A percentile compares a stretch with the other conserved stretches of the same genome.
Conservation (phyloP, 148 eudicot genomes). For the Vaccinium macrocarpon region DNA sequence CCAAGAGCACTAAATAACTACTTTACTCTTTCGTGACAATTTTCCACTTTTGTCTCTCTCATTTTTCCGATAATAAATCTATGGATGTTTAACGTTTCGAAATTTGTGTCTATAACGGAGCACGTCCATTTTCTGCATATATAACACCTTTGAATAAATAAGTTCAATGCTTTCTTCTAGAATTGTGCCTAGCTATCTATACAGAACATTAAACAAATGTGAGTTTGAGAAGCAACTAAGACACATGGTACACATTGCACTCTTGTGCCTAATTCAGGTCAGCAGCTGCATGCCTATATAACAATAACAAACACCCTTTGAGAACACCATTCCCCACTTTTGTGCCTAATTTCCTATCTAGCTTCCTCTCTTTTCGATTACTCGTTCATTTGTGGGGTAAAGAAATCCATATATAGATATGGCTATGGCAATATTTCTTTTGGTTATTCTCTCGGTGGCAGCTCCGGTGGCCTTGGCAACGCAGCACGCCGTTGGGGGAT, state of each 20-base stretch:
- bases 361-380: background rate
- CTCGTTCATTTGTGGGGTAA: too few species aligned
- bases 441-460: slow-evolving; percentile 14
- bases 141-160: background rate
- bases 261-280: background rate
- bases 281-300: background rate
- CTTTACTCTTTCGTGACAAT: too few species aligned
- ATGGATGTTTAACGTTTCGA: too few species aligned
- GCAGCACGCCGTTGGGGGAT: slow-evolving; percentile 22
- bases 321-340: background rate
- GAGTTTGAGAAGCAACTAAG: background rate
- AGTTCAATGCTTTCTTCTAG: background rate
- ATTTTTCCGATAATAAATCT: too few species aligned
- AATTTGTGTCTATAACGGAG: too few species aligned
- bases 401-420: background rate
- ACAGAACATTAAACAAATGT: background rate
- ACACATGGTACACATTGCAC: background rate
- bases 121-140: too few species aligned
- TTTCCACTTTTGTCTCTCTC: too few species aligned
- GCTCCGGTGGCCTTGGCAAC: slow-evolving; percentile 14
- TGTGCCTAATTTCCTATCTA: background rate
- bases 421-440: slow-evolving; percentile 15
- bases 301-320: background rate
- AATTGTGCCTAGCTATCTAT: background rate
- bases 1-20: too few species aligned